Base-by-base conservation (phyloP, 202 grass and related monocot genomes). In the Tripidium arundinaceum region DNA sequence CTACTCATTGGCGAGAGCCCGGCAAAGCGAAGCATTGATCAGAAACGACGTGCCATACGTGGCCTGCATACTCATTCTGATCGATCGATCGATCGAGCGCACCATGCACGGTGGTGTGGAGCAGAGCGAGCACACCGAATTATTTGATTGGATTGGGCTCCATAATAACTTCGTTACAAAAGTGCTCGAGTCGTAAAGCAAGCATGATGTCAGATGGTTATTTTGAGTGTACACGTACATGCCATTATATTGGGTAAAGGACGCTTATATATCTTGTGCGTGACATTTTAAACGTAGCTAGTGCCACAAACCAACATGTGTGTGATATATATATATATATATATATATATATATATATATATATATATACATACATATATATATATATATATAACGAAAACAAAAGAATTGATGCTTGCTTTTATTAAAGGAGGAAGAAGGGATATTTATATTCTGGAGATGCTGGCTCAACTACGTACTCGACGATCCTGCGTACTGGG, bases 1-100 rank as follows among this genome's bases (percentile, higher is more conserved):
- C 6, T 28, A 26, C 36, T 24, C 38, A 34, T 33, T n/a, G 41
- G 49, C 21, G 5, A 46, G 36, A 45, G 19, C 50, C 28, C 41
- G 41, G 25, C 41, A 88, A 75, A 88, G n/a, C n/a, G n/a, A n/a
- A n/a, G n/a, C n/a, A n/a, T n/a, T n/a, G 31, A 37, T 70, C 42
- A 36, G 54, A 70, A 64, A 80, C 45, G 14, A 72, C 80, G 50
- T 21, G 50, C 50, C 50, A 50, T 52, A 8, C 18, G 19, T 83
- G 75, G 40, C 42, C 1, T 55, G n/a, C 45, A 60, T 8, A 80
- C 47, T 70, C 46, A 80, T 43, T 75, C 34, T 34, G 47, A 70
- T 79, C 26, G 31, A 52, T 6, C 26, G 31, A 52, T 6, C 46
- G 47, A 41, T 24, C 31, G 46, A 25, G 49, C 18, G 21, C 25